Base-by-base conservation (phyloP, 345 rosid species). In the Stellera chamaejasme region DNA sequence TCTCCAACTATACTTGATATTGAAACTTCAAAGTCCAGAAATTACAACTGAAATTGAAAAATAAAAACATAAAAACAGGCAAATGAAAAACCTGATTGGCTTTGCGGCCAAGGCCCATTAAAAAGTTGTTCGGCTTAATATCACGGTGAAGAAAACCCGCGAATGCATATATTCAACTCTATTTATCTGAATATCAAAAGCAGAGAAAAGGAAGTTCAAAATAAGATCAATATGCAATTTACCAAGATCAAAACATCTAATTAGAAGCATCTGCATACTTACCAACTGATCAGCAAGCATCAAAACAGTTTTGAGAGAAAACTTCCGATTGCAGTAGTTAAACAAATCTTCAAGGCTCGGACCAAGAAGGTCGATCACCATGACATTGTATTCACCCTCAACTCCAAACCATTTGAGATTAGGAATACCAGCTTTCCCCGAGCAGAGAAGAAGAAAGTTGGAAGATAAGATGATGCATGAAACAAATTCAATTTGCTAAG, bases 61-160 rank as follows among this genome's bases (percentile, higher is more conserved):
- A 48, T 6, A 54, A 49, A 39, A 11, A 44, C 27, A 4, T 10
- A 63, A 43, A 43, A 16, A 8, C 23, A 32, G 9, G 39, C 39
- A 32, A 57, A 44, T 9, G 54, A 52, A 23, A 10, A 63, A 79
- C 97, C 85, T 87, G 97, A 79, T 90, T 90, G 44, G 96, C 89
- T 79, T 90, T 87, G 72, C 90, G 90, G 28, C 97, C 96, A 15
- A 90, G 68, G 63, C 97, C 90, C 97, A 87, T 90, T 69, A 87
- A 78, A 55, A 87, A 90, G 78, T 87, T 84, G 61, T 87, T 91
- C 10, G 96, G 96, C 78, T 90, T 90, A 50, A 90, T 85, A 73
- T 90, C 96, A 70, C 97, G 96, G 55, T 90, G 96, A 60, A 87
- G 87, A 66, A 90, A 87, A 16, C 97, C 48, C 89, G 80, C 10